Evolutionary conservation across 1,284 basidiomycete genomes (phyloP).

Genomic region (Pseudozyma sp.): DNA sequence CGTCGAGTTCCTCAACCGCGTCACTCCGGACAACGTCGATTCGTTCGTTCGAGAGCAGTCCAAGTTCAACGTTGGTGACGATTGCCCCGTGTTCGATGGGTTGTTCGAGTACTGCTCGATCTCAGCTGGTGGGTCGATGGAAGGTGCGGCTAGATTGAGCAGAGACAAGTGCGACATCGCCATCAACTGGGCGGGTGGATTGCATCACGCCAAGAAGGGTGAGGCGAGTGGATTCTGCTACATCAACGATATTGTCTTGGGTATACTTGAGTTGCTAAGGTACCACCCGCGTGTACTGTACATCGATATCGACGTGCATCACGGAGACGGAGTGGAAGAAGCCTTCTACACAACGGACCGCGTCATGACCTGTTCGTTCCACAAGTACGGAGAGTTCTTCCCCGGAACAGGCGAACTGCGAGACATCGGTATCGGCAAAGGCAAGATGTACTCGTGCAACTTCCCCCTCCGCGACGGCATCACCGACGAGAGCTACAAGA

Average conservation of each 20-base stretch:
- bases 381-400: constrained; percentile 99
- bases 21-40: constrained; percentile 86
- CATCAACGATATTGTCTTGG: constrained; percentile 98
- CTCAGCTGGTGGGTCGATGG: constrained; percentile 98
- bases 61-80: constrained; percentile 93
- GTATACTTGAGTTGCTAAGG: constrained; percentile 91
- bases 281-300: constrained; percentile 96
- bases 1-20: constrained; percentile 85
- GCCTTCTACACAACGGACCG: constrained; percentile 99
- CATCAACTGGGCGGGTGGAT: constrained; percentile 97
- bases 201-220: constrained; percentile 98
- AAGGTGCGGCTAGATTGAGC: constrained; percentile 94
- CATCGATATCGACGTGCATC: constrained; percentile 98
- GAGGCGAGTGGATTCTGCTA: constrained; percentile 99
- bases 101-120: constrained; percentile 98
- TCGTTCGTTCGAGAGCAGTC: constrained; percentile 93
- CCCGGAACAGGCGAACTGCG: constrained; percentile 96
- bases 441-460: constrained; percentile 82
- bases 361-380: constrained; percentile 98
- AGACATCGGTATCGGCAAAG: constrained; percentile 90
- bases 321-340: constrained; percentile 99
- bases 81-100: constrained; percentile 98
- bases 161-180: constrained; percentile 98
- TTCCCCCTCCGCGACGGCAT: constrained; percentile 96
- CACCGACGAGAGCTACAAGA: constrained; percentile 93